Evolutionary conservation across 345 rosid genomes (phyloP).

Genomic region (Mangifera indica): DNA sequence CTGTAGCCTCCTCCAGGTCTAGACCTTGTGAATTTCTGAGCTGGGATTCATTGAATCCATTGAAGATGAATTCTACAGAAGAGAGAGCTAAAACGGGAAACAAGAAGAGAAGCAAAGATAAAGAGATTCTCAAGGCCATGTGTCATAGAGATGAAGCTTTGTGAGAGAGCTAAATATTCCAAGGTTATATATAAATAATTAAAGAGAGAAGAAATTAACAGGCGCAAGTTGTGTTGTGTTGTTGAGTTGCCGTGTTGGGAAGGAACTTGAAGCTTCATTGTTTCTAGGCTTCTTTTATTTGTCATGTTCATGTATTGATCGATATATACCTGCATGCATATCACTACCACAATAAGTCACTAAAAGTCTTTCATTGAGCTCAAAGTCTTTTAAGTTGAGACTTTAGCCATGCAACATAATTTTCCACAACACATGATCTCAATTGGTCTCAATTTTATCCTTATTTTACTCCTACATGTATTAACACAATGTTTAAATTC

Average conservation of each 20-base stretch:
- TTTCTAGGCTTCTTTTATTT: too few relatives aligned
- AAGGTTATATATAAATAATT: background rate
- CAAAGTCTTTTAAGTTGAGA: too few relatives aligned
- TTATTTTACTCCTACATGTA: too few relatives aligned
- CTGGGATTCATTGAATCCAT: constrained; percentile 33
- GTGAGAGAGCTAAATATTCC: background rate
- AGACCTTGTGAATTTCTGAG: background rate
- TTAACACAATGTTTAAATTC: too few relatives aligned
- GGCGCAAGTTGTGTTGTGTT: too few relatives aligned
- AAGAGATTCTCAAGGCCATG: constrained; percentile 16
- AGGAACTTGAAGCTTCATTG: background rate
- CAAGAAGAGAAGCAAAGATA: constrained; percentile 18
- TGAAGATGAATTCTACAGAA: constrained; percentile 31
- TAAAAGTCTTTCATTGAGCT: too few relatives aligned
- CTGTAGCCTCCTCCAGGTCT: constrained; percentile 29
- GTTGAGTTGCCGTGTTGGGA: background rate
- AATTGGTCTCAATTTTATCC: too few relatives aligned
- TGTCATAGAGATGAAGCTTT: background rate
- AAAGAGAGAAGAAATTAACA: background rate
- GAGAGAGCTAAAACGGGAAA: constrained; percentile 17
- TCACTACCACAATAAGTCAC: background rate
- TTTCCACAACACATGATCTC: too few relatives aligned
- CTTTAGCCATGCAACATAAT: too few relatives aligned
- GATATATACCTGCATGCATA: background rate
- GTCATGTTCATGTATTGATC: too few relatives aligned